Conservation (phyloP, 2,329 filamentous ascomycete species). For the Xylaria arbuscula region DNA sequence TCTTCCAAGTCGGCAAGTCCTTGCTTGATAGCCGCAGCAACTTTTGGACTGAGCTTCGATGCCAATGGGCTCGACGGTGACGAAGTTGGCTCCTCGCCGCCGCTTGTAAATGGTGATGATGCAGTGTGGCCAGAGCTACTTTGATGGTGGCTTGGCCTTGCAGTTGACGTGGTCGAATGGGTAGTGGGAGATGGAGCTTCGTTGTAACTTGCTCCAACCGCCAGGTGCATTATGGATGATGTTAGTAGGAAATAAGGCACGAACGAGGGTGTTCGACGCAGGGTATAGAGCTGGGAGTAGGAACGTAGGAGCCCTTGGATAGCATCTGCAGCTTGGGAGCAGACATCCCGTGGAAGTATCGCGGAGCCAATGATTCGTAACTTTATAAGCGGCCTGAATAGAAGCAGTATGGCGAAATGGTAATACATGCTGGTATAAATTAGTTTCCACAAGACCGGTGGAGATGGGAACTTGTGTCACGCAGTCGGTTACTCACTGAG, state of each 20-base stretch:
- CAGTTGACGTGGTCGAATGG: slow-evolving; percentile 41
- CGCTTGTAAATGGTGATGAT: slow-evolving; percentile 30
- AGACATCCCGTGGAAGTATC: slow-evolving; percentile 73
- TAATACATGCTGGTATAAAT: slow-evolving; percentile 71
- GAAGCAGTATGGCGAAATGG: slow-evolving; percentile 75
- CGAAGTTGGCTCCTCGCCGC: slow-evolving; percentile 31
- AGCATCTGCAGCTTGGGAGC: slow-evolving; percentile 69
- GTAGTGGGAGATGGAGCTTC: slow-evolving; percentile 41
- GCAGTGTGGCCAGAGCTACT: slow-evolving; percentile 22
- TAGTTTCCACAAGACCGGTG: neutral
- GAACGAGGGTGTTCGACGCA: slow-evolving; percentile 69
- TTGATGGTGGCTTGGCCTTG: slow-evolving; percentile 38
- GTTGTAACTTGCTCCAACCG: slow-evolving; percentile 58
- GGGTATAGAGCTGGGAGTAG: slow-evolving; percentile 68
- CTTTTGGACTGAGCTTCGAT: slow-evolving; percentile 54
- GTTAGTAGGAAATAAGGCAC: slow-evolving; percentile 72
- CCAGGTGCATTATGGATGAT: slow-evolving; percentile 69
- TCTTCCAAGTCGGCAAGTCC: slow-evolving; percentile 68
- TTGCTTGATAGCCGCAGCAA: slow-evolving; percentile 60
- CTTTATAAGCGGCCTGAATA: slow-evolving; percentile 79
- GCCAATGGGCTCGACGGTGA: slow-evolving; percentile 33
- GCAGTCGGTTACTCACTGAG: slow-evolving; percentile 68
- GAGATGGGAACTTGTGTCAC: neutral
- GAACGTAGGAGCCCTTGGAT: slow-evolving; percentile 67
- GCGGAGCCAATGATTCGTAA: slow-evolving; percentile 71